phyloP scores from a whole-genome alignment of 768 basidiomycete species.

The Mycena crocata region DNA sequence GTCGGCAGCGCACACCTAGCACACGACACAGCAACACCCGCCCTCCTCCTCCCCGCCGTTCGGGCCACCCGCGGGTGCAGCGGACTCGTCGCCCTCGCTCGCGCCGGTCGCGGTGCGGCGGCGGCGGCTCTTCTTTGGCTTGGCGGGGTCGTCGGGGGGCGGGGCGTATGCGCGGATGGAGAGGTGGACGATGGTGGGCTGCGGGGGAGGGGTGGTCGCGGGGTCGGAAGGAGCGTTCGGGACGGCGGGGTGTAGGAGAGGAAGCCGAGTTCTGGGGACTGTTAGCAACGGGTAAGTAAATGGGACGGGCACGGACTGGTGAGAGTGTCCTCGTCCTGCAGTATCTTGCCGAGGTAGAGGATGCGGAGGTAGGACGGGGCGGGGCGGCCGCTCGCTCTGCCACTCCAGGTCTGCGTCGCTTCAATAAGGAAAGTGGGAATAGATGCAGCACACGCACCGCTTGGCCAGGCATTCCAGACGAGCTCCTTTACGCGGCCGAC shows the following conservation, averaged over 20 bases:
- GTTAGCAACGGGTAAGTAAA: neutral
- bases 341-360: slow-evolving; percentile 80
- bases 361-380: slow-evolving; percentile 82
- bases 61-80: too few species aligned
- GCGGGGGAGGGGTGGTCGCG: slow-evolving; percentile 13
- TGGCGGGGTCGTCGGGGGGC: slow-evolving; percentile 59
- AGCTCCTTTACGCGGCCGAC: slow-evolving; percentile 86
- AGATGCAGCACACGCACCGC: slow-evolving; percentile 60
- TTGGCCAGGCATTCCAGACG: slow-evolving; percentile 86
- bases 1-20: too few species aligned
- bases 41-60: slow-evolving; percentile 5
- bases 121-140: slow-evolving; percentile 62
- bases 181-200: slow-evolving; percentile 79
- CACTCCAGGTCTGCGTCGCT: slow-evolving; percentile 68
- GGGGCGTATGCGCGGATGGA: slow-evolving; percentile 73
- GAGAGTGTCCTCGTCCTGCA: slow-evolving; percentile 88
- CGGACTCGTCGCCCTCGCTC: neutral
- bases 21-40: slow-evolving; percentile 31
- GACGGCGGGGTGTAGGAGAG: slow-evolving; percentile 48
- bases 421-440: too few species aligned
- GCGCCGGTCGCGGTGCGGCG: neutral
- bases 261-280: slow-evolving; percentile 52
- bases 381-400: slow-evolving; percentile 82
- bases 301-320: slow-evolving; percentile 57
- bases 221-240: neutral